A percentile compares a stretch with the other conserved stretches of the same genome.
phyloP scores from a whole-genome alignment of 495 filamentous ascomycete genomes.

The Penicillium longicatenatum region DNA sequence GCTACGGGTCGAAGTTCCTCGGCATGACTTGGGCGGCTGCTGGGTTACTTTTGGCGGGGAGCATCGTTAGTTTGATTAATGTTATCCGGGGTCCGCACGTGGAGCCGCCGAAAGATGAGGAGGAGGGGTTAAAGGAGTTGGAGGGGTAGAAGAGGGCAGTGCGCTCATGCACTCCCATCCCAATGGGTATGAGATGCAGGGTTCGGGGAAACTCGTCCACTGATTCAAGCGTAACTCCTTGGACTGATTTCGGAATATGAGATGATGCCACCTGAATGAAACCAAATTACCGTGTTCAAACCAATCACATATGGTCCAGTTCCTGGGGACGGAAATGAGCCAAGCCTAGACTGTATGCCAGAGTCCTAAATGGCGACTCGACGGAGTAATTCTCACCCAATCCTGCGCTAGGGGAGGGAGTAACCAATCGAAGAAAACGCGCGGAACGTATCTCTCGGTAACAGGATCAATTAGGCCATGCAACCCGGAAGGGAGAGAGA shows the following conservation, averaged over 20 bases:
- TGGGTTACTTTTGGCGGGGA: conserved; percentile 49
- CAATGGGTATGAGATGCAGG: conserved; percentile 9
- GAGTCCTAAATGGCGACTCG: neutral
- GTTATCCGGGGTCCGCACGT: conserved; percentile 24
- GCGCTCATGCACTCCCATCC: conserved; percentile 9
- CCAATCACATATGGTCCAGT: conserved; percentile 9
- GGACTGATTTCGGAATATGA: conserved; percentile 8
- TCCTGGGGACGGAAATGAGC: conserved; percentile 2
- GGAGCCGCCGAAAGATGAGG: conserved; percentile 18
- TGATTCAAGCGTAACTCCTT: neutral
- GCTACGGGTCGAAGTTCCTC: conserved; percentile 57
- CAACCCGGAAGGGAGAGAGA: neutral
- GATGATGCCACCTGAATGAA: conserved; percentile 24
- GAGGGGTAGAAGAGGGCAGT: neutral
- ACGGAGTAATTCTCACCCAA: neutral
- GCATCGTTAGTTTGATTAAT: conserved; percentile 28
- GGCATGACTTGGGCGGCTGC: conserved; percentile 62
- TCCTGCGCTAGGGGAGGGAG: neutral
- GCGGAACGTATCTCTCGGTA: neutral
- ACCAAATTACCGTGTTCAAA: conserved; percentile 1
- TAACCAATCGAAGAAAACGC: neutral
- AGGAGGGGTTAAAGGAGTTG: conserved; percentile 20
- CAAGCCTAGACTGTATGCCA: neutral
- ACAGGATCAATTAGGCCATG: neutral
- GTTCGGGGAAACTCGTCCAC: conserved; percentile 23